phyloP scores from a whole-genome alignment of 345 rosid species.

The Eucalyptus curtisii region DNA sequence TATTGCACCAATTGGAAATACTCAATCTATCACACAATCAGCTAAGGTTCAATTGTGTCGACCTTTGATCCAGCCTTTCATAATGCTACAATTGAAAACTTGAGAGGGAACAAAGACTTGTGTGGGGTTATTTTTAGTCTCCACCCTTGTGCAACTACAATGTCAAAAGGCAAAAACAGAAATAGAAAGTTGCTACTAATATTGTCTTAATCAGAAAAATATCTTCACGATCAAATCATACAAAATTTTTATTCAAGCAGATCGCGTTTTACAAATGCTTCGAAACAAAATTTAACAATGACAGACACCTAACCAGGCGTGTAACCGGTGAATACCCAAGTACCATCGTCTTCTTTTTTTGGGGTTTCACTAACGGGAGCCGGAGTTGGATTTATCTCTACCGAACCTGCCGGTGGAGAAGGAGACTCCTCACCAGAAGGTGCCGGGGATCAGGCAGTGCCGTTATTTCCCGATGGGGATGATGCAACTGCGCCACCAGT shows the following conservation, averaged over 20 bases:
- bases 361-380: slow-evolving; percentile 14
- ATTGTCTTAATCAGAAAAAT: background rate
- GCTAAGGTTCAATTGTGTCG: too few species aligned
- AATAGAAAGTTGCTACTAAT: background rate
- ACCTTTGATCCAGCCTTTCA: too few species aligned
- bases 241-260: too few species aligned
- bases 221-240: too few species aligned
- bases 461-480: slow-evolving; percentile 2
- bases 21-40: background rate
- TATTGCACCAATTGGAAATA: background rate
- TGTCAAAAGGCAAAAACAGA: too few species aligned
- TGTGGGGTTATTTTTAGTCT: too few species aligned
- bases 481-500: slow-evolving; percentile 1
- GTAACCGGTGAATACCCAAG: slow-evolving; percentile 9
- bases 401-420: slow-evolving; percentile 32
- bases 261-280: too few species aligned
- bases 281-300: too few species aligned
- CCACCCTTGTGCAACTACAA: background rate
- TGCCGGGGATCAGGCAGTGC: slow-evolving; percentile 22
- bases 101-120: too few species aligned
- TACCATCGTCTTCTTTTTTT: slow-evolving; percentile 18
- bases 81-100: too few species aligned
- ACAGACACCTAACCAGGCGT: too few species aligned
- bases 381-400: slow-evolving; percentile 35
- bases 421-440: slow-evolving; percentile 34